Percentiles rank a stretch among this genome's conserved stretches.
These are phyloP conservation scores for Apiospora arundinis DNA, from an alignment of 2,329 filamentous ascomycete genomes.

Conservation along the genomic window DNA sequence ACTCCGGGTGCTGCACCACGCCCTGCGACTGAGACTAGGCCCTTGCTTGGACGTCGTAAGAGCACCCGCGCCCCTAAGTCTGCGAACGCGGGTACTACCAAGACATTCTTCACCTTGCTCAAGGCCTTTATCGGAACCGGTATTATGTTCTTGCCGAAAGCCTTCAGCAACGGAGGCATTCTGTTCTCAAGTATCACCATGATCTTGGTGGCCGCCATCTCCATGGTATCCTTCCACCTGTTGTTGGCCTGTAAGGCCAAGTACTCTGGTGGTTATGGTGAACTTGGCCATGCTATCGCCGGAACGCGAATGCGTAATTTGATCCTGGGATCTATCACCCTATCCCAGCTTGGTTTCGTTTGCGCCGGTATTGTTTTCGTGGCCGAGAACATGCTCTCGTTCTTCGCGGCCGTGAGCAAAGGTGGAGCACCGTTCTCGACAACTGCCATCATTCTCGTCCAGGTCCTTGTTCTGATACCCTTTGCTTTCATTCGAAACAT, in stretches of 20 bases:
- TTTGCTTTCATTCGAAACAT: constrained; percentile 76
- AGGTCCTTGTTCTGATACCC: constrained; percentile 69
- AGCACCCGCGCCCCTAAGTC: constrained; percentile 54
- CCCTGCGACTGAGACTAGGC: constrained; percentile 56
- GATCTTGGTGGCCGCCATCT: constrained; percentile 68
- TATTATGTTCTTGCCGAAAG: constrained; percentile 83
- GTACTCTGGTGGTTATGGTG: constrained; percentile 75
- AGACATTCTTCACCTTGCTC: constrained; percentile 79
- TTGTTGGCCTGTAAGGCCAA: constrained; percentile 69
- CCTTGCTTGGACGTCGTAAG: constrained; percentile 64
- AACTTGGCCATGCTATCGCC: constrained; percentile 71
- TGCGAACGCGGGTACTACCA: constrained; percentile 71
- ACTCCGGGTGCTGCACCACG: constrained; percentile 38
- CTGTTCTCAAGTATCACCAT: constrained; percentile 76
- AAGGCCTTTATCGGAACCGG: constrained; percentile 83
- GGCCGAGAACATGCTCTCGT: constrained; percentile 74
- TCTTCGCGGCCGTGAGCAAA: constrained; percentile 66
- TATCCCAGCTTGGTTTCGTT: constrained; percentile 80
- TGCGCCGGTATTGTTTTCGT: constrained; percentile 80
- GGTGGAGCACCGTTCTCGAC: constrained; percentile 58
- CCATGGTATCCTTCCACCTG: constrained; percentile 74
- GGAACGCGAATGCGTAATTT: constrained; percentile 68
- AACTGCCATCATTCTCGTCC: constrained; percentile 67
- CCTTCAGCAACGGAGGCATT: constrained; percentile 77
- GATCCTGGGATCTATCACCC: constrained; percentile 72